phyloP scores from a whole-genome alignment of 2,329 filamentous ascomycete genomes.

The Claviceps monticola region DNA sequence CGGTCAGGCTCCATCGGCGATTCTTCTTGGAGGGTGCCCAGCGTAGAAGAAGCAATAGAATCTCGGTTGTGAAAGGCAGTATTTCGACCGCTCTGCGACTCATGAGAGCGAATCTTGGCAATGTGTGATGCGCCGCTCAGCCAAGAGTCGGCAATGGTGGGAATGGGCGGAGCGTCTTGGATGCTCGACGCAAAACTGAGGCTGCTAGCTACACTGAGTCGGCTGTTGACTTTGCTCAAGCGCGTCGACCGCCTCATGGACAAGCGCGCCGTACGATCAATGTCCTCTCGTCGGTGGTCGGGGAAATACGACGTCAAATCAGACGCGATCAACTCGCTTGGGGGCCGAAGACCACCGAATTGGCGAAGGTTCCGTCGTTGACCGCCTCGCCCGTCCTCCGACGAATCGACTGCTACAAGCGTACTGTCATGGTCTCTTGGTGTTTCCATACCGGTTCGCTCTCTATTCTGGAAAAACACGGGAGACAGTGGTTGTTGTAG shows the following conservation, averaged over 20 bases:
- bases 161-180: conserved; percentile 85
- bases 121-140: conserved; percentile 37
- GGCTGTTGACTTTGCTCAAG: conserved; percentile 82
- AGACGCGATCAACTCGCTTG: conserved; percentile 93
- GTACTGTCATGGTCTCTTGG: conserved; percentile 45
- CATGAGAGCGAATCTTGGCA: conserved; percentile 26
- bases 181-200: conserved; percentile 85
- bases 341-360: conserved; percentile 84
- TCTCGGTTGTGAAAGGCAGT: conserved; percentile 50
- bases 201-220: conserved; percentile 86
- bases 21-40: conserved; percentile 86
- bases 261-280: conserved; percentile 87
- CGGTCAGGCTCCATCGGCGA: conserved; percentile 74
- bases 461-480: conserved; percentile 55
- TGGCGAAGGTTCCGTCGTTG: conserved; percentile 48
- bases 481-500: conserved; percentile 80
- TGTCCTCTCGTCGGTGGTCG: conserved; percentile 83
- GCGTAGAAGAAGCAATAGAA: conserved; percentile 75
- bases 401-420: conserved; percentile 25
- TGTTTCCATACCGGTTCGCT: conserved; percentile 43
- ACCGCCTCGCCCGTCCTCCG: conserved; percentile 18
- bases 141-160: conserved; percentile 91
- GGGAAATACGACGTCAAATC: conserved; percentile 96
- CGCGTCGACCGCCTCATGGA: conserved; percentile 83
- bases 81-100: conserved; percentile 32